Percentiles rank a stretch among this genome's conserved stretches.
Conservation (phyloP, 2,329 filamentous ascomycete species). For the Calonectria leucothoes region DNA sequence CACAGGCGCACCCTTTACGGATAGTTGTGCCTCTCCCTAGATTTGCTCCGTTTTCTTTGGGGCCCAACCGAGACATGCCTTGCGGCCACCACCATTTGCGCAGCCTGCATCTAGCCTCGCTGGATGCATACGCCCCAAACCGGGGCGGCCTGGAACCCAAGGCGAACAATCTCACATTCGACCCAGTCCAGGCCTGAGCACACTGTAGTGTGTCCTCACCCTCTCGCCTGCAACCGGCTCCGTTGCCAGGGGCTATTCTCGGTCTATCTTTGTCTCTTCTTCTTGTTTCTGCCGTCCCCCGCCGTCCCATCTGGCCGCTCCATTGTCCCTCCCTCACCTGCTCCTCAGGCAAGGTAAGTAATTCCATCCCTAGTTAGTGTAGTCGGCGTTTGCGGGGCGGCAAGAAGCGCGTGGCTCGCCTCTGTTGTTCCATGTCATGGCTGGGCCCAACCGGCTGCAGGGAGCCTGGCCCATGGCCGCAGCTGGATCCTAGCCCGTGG, state of each 20-base stretch:
- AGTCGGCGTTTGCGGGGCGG: neutral
- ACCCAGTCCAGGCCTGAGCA: neutral
- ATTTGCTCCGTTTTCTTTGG: constrained; percentile 15
- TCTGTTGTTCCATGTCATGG: constrained; percentile 1
- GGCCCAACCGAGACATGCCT: constrained; percentile 24
- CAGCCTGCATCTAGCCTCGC: constrained; percentile 2
- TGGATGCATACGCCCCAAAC: constrained; percentile 11
- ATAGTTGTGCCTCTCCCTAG: constrained; percentile 23
- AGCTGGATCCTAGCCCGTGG: constrained; percentile 21
- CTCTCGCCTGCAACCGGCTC: neutral
- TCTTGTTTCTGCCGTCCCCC: neutral
- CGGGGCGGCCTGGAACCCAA: neutral
- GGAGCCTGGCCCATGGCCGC: constrained; percentile 24
- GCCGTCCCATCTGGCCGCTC: neutral
- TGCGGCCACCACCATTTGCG: neutral
- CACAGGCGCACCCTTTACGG: constrained; percentile 22
- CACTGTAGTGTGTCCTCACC: neutral
- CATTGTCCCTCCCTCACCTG: neutral
- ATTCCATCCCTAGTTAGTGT: neutral
- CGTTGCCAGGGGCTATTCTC: neutral
- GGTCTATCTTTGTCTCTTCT: neutral
- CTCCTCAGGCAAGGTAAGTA: neutral
- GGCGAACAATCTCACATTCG: constrained; percentile 6
- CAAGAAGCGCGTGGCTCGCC: neutral
- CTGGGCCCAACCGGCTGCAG: constrained; percentile 26